phyloP scores from a whole-genome alignment of 306 rosid genomes.

The Aeschynomene evenia region DNA sequence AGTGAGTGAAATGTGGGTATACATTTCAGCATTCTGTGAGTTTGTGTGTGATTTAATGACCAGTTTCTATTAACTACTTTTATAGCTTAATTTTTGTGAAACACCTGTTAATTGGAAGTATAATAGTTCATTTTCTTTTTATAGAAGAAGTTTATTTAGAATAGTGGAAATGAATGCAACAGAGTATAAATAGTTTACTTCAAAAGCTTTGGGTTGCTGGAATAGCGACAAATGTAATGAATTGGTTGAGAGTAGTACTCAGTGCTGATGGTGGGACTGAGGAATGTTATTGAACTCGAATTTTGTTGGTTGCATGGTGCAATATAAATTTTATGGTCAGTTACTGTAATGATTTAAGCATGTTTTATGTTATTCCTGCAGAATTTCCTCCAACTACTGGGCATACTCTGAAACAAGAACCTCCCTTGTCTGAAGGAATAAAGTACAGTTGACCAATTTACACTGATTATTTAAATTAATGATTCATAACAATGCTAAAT shows the following conservation, averaged over 20 bases:
- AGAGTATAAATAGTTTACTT: too few species aligned
- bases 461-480: constrained; percentile 30
- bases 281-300: not conserved
- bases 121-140: too few species aligned
- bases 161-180: too few species aligned
- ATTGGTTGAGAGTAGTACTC: not conserved
- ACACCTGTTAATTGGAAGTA: too few species aligned
- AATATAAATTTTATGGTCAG: constrained; percentile 14
- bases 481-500: constrained; percentile 34
- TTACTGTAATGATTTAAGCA: not conserved
- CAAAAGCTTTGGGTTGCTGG: too few species aligned
- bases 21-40: too few species aligned
- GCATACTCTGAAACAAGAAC: constrained; percentile 57
- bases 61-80: too few species aligned
- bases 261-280: not conserved
- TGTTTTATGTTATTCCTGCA: constrained; percentile 33
- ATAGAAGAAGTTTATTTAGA: too few species aligned
- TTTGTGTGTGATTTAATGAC: too few species aligned
- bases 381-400: constrained; percentile 56
- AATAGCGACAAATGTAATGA: too few species aligned
- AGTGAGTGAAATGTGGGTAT: too few species aligned
- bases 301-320: constrained; percentile 9
- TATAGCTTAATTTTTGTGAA: too few species aligned
- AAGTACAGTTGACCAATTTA: constrained; percentile 38
- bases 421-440: constrained; percentile 48